phyloP scores from a whole-genome alignment of 169 alveolate species.

The Amoebophrya sp. region DNA sequence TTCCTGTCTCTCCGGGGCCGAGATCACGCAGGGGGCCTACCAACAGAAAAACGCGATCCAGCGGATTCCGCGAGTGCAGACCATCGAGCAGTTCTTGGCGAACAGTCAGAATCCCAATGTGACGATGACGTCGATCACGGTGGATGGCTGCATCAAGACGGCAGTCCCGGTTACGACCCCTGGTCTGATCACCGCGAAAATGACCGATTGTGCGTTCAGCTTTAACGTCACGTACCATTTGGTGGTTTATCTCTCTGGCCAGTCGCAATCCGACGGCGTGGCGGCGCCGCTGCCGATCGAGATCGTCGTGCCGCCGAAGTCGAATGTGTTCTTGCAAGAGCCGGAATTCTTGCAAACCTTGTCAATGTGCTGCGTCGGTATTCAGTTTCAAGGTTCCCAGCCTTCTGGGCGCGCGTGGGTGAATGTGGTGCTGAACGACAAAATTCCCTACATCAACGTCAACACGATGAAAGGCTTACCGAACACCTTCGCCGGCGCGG shows the following conservation, averaged over 20 bases:
- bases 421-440: neutral
- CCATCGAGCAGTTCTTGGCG: neutral
- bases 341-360: neutral
- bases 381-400: neutral
- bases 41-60: neutral
- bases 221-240: neutral
- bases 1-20: neutral
- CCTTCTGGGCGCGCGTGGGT: conserved; percentile 17
- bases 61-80: neutral
- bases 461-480: neutral
- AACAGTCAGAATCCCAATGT: neutral
- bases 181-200: neutral
- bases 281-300: conserved; percentile 25
- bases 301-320: conserved; percentile 1
- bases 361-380: conserved; percentile 1
- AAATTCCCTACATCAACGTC: neutral
- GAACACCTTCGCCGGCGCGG: neutral
- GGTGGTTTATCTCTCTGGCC: neutral
- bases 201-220: neutral
- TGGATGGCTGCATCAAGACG: conserved; percentile 25
- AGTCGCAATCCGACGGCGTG: conserved; percentile 21
- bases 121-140: neutral
- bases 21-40: neutral
- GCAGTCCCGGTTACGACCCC: conserved; percentile 15
- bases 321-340: neutral